Percentiles rank a stretch among this genome's conserved stretches.
These are phyloP conservation scores for Diaporthe humulicola DNA, from an alignment of 2,329 filamentous ascomycete genomes.

Conservation along the genomic window DNA sequence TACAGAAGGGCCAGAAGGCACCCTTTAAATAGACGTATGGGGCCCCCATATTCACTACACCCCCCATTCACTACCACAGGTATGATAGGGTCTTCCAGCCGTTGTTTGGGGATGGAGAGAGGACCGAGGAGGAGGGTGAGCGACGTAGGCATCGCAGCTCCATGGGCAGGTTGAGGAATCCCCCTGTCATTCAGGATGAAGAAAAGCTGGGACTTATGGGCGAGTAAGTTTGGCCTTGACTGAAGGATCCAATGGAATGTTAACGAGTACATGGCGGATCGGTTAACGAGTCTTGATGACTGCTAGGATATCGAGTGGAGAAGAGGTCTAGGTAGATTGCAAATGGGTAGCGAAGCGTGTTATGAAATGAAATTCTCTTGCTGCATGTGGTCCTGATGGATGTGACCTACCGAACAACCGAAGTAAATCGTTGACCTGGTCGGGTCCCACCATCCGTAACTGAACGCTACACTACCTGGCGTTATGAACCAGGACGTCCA, in stretches of 20 bases:
- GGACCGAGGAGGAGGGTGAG: conserved; percentile 56
- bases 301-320: no score
- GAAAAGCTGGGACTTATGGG: conserved; percentile 32
- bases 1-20: no score
- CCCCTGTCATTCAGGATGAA: conserved; percentile 35
- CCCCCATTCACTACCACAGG: no score
- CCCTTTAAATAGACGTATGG: no score
- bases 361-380: not conserved
- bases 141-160: conserved; percentile 29
- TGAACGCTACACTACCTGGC: not conserved
- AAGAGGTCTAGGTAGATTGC: not conserved
- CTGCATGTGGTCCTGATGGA: no score
- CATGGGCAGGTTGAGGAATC: conserved; percentile 27
- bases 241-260: no score
- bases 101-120: conserved; percentile 89
- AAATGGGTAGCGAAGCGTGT: not conserved
- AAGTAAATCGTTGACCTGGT: not conserved
- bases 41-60: no score
- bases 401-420: not conserved
- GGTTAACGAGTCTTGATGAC: not conserved
- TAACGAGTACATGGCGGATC: no score
- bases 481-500: not conserved
- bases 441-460: not conserved
- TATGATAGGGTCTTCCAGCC: conserved; percentile 65
- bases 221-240: not conserved